phyloP scores from a whole-genome alignment of 768 basidiomycete genomes.

The Rhodotorula sphaerocarpa region DNA sequence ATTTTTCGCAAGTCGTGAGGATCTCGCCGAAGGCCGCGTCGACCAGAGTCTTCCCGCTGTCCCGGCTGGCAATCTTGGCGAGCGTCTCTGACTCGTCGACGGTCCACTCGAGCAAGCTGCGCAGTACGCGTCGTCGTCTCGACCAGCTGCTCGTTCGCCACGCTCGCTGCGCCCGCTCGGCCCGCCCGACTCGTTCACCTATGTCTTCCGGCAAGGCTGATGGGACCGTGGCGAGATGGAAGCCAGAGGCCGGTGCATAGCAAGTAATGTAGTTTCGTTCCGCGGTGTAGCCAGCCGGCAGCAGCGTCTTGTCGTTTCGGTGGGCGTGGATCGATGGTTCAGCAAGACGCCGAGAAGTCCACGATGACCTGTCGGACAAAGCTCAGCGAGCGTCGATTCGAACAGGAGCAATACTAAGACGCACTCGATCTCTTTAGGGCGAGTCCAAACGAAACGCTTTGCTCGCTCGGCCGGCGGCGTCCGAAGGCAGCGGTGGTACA shows the following conservation, averaged over 20 bases:
- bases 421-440: slow-evolving; percentile 52
- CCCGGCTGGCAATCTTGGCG: slow-evolving; percentile 78
- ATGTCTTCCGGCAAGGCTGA: slow-evolving; percentile 71
- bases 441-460: slow-evolving; percentile 56
- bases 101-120: slow-evolving; percentile 83
- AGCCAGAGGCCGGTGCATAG: slow-evolving; percentile 80
- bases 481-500: slow-evolving; percentile 13
- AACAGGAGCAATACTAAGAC: too few species aligned
- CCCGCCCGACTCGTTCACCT: slow-evolving; percentile 58
- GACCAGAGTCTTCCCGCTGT: slow-evolving; percentile 90
- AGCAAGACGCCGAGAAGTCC: slow-evolving; percentile 52
- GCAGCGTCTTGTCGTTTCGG: slow-evolving; percentile 44
- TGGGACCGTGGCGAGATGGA: slow-evolving; percentile 67
- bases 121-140: slow-evolving; percentile 70
- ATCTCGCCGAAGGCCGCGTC: slow-evolving; percentile 94
- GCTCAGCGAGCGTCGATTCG: too few species aligned
- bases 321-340: slow-evolving; percentile 63
- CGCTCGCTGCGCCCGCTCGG: slow-evolving; percentile 58
- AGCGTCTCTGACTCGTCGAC: slow-evolving; percentile 81
- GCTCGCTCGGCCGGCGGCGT: slow-evolving; percentile 42
- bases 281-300: slow-evolving; percentile 40
- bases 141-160: slow-evolving; percentile 71
- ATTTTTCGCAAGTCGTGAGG: slow-evolving; percentile 83
- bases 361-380: slow-evolving; percentile 56
- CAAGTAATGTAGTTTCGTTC: slow-evolving; percentile 68